Evolutionary conservation across 768 basidiomycete genomes (phyloP).

Genomic region (Imleria badia): DNA sequence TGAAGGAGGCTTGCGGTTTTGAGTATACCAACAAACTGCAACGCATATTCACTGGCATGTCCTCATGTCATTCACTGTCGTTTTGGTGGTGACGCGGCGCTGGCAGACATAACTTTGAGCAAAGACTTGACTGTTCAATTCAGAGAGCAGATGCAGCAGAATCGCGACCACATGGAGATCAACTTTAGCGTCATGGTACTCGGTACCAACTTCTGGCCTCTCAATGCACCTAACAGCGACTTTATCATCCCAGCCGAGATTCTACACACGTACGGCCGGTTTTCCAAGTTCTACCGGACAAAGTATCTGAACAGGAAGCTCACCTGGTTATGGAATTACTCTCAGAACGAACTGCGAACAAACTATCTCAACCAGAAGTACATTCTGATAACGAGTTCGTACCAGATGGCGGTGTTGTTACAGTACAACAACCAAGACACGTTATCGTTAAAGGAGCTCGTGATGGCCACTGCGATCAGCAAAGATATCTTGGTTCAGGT

Average conservation of each 20-base stretch:
- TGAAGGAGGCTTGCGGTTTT: slow-evolving; percentile 96
- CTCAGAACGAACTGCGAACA: slow-evolving; percentile 93
- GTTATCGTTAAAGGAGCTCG: slow-evolving; percentile 76
- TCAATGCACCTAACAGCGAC: slow-evolving; percentile 79
- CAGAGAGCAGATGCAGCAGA: slow-evolving; percentile 89
- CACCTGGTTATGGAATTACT: slow-evolving; percentile 98
- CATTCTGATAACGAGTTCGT: slow-evolving; percentile 92
- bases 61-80: neutral
- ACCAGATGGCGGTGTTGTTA: slow-evolving; percentile 91
- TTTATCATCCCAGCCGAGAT: slow-evolving; percentile 90
- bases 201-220: slow-evolving; percentile 95
- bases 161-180: slow-evolving; percentile 83
- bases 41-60: slow-evolving; percentile 91
- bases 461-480: slow-evolving; percentile 73
- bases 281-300: slow-evolving; percentile 89
- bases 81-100: slow-evolving; percentile 2
- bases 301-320: slow-evolving; percentile 94
- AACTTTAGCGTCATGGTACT: slow-evolving; percentile 93
- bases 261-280: slow-evolving; percentile 82
- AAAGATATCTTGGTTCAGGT: slow-evolving; percentile 77
- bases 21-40: slow-evolving; percentile 96
- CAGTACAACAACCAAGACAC: slow-evolving; percentile 94
- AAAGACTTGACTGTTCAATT: slow-evolving; percentile 95
- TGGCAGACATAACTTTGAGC: slow-evolving; percentile 86
- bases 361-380: slow-evolving; percentile 94